Evolutionary conservation across 352 stramenopile species (phyloP).

Genomic region (Globisporangium abappressorium): DNA sequence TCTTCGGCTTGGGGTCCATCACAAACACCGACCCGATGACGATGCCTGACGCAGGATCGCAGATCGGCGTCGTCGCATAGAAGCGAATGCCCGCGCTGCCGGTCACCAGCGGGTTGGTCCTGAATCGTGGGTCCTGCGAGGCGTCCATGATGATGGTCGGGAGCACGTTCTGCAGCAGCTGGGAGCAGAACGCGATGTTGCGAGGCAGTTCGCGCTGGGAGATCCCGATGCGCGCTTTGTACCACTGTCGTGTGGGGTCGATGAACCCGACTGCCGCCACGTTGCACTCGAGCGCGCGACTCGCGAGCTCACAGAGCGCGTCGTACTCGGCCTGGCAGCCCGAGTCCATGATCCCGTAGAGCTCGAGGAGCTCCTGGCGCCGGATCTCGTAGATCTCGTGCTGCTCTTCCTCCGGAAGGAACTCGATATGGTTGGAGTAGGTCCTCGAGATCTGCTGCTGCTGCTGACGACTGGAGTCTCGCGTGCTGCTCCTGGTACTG

Average conservation of each 20-base stretch:
- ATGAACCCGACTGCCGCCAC: slow-evolving; percentile 74
- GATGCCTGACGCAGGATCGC: slow-evolving; percentile 47
- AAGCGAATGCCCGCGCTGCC: slow-evolving; percentile 90
- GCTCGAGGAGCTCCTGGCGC: slow-evolving; percentile 36
- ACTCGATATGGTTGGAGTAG: slow-evolving; percentile 37
- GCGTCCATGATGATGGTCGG: slow-evolving; percentile 84
- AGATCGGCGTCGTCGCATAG: slow-evolving; percentile 84
- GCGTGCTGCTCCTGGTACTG: neutral
- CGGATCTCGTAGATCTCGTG: slow-evolving; percentile 48
- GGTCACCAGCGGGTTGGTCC: slow-evolving; percentile 82
- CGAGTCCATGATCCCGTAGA: slow-evolving; percentile 44
- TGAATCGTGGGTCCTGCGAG: slow-evolving; percentile 80
- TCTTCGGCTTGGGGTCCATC: slow-evolving; percentile 65
- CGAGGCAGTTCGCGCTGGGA: slow-evolving; percentile 56
- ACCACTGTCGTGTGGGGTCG: slow-evolving; percentile 58
- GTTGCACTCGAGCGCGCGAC: slow-evolving; percentile 49
- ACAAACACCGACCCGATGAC: slow-evolving; percentile 82
- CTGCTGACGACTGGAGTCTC: neutral
- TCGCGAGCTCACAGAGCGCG: slow-evolving; percentile 66
- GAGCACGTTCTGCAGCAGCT: slow-evolving; percentile 37
- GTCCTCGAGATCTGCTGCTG: slow-evolving; percentile 6
- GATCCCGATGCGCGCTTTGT: slow-evolving; percentile 71
- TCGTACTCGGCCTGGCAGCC: slow-evolving; percentile 60
- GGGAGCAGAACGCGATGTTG: slow-evolving; percentile 64
- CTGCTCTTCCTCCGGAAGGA: slow-evolving; percentile 40